phyloP scores from a whole-genome alignment of 768 basidiomycete species.

The Mycena venus region DNA sequence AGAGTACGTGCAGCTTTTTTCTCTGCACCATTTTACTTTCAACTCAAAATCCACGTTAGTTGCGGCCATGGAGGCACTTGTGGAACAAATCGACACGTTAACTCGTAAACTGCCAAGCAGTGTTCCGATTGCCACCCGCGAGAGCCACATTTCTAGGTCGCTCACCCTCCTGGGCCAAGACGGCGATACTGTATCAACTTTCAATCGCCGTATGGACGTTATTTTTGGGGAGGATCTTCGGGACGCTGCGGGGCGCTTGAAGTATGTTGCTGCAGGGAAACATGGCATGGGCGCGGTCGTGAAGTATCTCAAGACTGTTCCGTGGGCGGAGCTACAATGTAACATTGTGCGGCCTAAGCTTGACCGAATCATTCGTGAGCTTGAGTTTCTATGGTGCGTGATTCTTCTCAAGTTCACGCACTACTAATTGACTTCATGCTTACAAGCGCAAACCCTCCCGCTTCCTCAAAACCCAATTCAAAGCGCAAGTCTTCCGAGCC shows the following conservation, averaged over 20 bases:
- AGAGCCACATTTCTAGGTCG: neutral
- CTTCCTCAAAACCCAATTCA: neutral
- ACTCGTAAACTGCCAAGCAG: neutral
- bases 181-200: neutral
- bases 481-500: conserved; percentile 1
- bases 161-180: neutral
- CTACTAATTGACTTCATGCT: neutral
- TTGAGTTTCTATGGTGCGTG: conserved; percentile 7
- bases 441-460: neutral
- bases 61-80: conserved; percentile 3
- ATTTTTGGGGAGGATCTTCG: conserved; percentile 10
- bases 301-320: neutral
- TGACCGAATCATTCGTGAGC: neutral
- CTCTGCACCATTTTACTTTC: neutral
- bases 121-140: neutral
- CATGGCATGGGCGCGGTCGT: conserved; percentile 12
- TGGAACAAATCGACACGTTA: neutral
- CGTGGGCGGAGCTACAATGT: neutral
- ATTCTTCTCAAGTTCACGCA: neutral
- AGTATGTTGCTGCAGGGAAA: neutral
- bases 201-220: conserved; percentile 13
- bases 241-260: neutral
- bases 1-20: conserved; percentile 1
- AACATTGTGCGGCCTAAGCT: neutral
- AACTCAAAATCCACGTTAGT: neutral